Conservation (phyloP, 2,329 filamentous ascomycete species). For the Fusarium irregulare region DNA sequence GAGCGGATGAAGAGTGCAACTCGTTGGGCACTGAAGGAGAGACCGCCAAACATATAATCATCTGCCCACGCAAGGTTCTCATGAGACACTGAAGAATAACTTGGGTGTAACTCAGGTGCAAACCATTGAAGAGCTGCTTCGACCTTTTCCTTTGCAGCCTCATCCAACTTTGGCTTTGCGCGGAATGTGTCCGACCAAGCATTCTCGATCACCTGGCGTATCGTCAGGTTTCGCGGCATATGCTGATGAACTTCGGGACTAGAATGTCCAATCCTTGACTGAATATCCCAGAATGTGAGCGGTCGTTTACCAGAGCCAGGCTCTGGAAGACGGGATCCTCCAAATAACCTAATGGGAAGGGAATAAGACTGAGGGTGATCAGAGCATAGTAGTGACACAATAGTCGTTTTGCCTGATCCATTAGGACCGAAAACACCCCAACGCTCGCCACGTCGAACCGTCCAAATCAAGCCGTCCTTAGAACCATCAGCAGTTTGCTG, state of each 20-base stretch:
- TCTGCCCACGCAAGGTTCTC: slow-evolving; percentile 71
- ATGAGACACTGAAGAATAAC: slow-evolving; percentile 40
- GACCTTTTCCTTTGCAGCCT: slow-evolving; percentile 67
- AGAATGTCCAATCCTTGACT: slow-evolving; percentile 89
- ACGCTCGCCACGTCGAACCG: slow-evolving; percentile 81
- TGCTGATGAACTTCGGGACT: slow-evolving; percentile 94
- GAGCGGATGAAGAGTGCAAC: slow-evolving; percentile 86
- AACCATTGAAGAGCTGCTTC: slow-evolving; percentile 82
- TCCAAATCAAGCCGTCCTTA: slow-evolving; percentile 80
- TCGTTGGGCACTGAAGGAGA: slow-evolving; percentile 85
- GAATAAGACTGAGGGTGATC: slow-evolving; percentile 97
- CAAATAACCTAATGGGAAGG: slow-evolving; percentile 87
- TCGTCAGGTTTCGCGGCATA: slow-evolving; percentile 81
- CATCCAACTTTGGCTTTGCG: slow-evolving; percentile 72
- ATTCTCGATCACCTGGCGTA: slow-evolving; percentile 81
- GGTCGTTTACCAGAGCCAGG: slow-evolving; percentile 73
- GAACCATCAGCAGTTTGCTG: slow-evolving; percentile 64
- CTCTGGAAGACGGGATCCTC: slow-evolving; percentile 80
- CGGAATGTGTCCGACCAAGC: slow-evolving; percentile 93
- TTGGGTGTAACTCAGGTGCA: slow-evolving; percentile 77
- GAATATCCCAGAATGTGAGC: slow-evolving; percentile 92
- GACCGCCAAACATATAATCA: slow-evolving; percentile 74
- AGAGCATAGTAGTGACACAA: slow-evolving; percentile 91
- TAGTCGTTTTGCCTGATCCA: slow-evolving; percentile 93
- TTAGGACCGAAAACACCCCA: slow-evolving; percentile 96